Evolutionary conservation across 2,329 filamentous ascomycete species (phyloP), one percentile per base, ranked within the genome.

Genomic region (Ophiognomonia clavigignenti-juglandacearum): DNA sequence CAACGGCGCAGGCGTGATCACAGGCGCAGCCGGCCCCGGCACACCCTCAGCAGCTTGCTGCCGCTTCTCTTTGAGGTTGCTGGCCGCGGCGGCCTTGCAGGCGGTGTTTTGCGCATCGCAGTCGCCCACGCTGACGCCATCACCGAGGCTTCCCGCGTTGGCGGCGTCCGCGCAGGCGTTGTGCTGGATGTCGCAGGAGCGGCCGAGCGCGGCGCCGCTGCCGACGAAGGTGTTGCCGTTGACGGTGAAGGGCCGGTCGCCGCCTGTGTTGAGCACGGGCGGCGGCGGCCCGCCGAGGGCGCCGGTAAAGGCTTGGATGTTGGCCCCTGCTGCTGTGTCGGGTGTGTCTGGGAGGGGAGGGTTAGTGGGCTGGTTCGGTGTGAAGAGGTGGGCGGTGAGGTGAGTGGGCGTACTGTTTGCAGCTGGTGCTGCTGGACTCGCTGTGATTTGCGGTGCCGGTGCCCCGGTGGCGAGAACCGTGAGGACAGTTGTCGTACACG

Each of bases 171-270:
- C 66, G 48, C 71, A 74, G 4, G 57, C 61, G 50, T 73, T 74
- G 58, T 69, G 66, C 56, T 74, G 70, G 42, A 70, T 61, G 50
- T 71, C 69, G 55, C 70, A 73, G 36, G 66, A 67, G 20, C 71
- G 62, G 48, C 67, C 61, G 34, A 71, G 52, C 3, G 71, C 71
- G 22, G 65, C 69, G 9, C 50, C 57, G 18, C 66, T 51, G 53
- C 68, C 69, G 31, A 65, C 64, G 51, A 73, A 73, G 48, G 54
- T 70, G 54, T 53, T 56, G n/a, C 63, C 65, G 41, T 62, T 61
- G 29, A 68, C 63, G 34, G 55, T 50, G 56, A 68, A 68, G 24
- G 64, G 64, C 2, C 65, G 61, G 26, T 34, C 35, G 36, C 51
- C 38, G 41, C 66, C 56, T 6, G 66, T 63, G 7, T 62, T 61